A percentile compares a stretch with the other conserved stretches of the same genome.
phyloP scores from a whole-genome alignment of 2,329 filamentous ascomycete species.

The Trichoderma sp. region DNA sequence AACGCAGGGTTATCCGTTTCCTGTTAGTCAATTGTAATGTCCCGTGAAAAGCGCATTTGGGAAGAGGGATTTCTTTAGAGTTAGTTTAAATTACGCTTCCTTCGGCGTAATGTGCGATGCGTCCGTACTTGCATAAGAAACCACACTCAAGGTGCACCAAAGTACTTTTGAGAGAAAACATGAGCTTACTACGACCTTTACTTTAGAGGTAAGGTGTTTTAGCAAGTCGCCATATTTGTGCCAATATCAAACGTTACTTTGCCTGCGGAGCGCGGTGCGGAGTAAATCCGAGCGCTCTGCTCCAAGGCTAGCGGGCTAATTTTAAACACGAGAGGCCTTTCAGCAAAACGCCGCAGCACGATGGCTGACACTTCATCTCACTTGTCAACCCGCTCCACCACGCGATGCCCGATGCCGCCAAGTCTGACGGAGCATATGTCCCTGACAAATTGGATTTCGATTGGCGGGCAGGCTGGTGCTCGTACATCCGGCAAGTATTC shows the following conservation, averaged over 20 bases:
- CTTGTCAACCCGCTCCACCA: slow-evolving; percentile 6
- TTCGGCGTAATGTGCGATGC: neutral
- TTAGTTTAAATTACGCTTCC: neutral
- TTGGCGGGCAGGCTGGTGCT: neutral
- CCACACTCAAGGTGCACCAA: neutral
- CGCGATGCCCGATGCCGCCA: slow-evolving; percentile 15
- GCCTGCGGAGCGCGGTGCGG: slow-evolving; percentile 6
- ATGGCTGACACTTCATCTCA: slow-evolving; percentile 22
- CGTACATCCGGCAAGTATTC: neutral
- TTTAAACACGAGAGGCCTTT: slow-evolving; percentile 17
- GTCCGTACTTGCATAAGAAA: neutral
- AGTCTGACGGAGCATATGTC: slow-evolving; percentile 6
- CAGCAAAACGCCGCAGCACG: neutral
- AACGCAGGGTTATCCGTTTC: neutral
- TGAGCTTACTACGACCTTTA: neutral
- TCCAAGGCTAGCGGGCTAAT: slow-evolving; percentile 9
- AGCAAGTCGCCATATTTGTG: neutral
- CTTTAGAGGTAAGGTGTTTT: neutral
- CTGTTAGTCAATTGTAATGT: neutral
- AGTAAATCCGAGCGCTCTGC: slow-evolving; percentile 13
- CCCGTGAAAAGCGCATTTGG: neutral
- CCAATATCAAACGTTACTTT: neutral
- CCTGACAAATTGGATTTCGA: neutral
- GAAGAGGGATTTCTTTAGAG: neutral
- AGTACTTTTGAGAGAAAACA: neutral